Evolutionary conservation across 768 basidiomycete species (phyloP), one percentile per base, ranked within the genome.

Genomic region (Mrakia frigida): DNA sequence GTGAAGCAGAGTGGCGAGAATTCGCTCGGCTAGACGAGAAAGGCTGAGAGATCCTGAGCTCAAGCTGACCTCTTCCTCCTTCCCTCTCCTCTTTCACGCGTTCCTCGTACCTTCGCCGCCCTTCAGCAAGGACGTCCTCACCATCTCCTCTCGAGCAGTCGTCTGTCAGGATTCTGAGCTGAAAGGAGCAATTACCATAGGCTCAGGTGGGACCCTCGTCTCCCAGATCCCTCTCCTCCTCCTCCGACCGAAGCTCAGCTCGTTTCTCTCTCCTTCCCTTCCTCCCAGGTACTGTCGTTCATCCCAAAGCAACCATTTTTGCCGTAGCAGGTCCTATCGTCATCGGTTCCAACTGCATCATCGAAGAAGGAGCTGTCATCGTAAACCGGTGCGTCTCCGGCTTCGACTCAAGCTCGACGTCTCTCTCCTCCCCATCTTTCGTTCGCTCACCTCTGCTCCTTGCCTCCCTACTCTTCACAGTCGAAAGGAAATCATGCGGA

Each of bases 151-250:
- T 3, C 93, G 90, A 82, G 91, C 93, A 9, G 87, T 96, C 68
- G 91, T 98, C 39, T 93, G 92, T 82, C 91, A 93, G 81, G 94
- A 97, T 85, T 92, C 93, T 41, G 94, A 98, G 78, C 87, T 98
- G 80, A 92, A 93, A 82, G 96, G 97, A 70, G 91, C 94, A 81
- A 92, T 96, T 73, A 95, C 94, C 28, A 91, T 99, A 75, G 94
- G 94, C 37, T 87, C 92, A 82, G 91, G 92, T 89, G 2, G 2
- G 70, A 43, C 76, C 33, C 2, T 33, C 37, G 5, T 56, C 25
- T 65, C 25, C 31, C 11, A 25, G 43, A 43, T 43, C 69, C 23
- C 25, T 28, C 18, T 65, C 50, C 23, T 46, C 39, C 43, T 25
- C n/a, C 60, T 50, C 33, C 25, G 21, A 6, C 25, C 1, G 7